Evolutionary conservation across 106 monocot genomes (phyloP), one percentile per base, ranked within the genome.

Genomic region (Cymbidium sinense): DNA sequence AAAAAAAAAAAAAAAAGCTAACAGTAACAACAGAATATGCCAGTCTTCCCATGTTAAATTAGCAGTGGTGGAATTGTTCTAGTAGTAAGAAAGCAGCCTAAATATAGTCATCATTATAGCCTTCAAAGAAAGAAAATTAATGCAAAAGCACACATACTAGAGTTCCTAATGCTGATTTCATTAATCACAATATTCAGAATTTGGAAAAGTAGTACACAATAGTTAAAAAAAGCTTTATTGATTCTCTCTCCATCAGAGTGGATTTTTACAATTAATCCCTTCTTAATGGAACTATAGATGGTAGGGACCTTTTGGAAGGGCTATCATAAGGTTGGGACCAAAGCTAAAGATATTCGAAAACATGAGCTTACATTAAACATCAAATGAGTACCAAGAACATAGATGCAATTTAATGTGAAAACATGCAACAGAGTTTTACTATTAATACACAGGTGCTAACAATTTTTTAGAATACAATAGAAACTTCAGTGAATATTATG

Each of bases 311-410:
- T 27, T 13, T 13, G 47, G 13, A 61, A 25, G 61, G 69, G 69
- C 12, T 17, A 69, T 34, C 33, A 15, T 34, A 69, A 69, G 9
- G 69, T 34, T 31, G 33, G 17, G 34, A 71, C 21, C 37, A 39
- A 71, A 71, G 36, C 20, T 3, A n/a, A 71, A n/a, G 20, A 71
- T 71, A 61, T 18, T 7, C 21, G 5, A n/a, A 61, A 61, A 61
- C 61, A 61, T 61, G 61, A 25, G 27, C 61, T 61, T 61, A n/a
- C 69, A 69, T 11, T 69, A 69, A n/a, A 37, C 35, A 71, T 18
- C 17, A 30, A 15, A 47, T 17, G 47, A 13, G 15, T 1, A 11
- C 13, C 13, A 15, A 13, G 47, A 47, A 47, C 11, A 47, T 15
- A 47, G 15, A 47, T 47, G 47, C 13, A 47, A 47, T 47, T 47